A percentile compares a stretch with the other conserved stretches of the same genome.
These are phyloP conservation scores for Suhomyces kilbournensis DNA, from an alignment of 805 yeast genomes.

Conservation along the genomic window DNA sequence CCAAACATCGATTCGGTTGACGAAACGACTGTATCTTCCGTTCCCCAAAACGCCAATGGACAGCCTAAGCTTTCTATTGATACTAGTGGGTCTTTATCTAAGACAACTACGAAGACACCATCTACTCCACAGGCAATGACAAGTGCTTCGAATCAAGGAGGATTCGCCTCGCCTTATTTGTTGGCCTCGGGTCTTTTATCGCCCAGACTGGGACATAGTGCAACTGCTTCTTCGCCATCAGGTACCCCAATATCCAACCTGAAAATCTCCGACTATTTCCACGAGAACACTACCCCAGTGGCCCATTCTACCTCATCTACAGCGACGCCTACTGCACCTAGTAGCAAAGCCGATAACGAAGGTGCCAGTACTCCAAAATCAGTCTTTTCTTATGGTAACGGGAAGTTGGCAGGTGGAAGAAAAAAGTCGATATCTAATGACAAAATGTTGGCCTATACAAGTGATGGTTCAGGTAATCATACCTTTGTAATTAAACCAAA, in stretches of 20 bases:
- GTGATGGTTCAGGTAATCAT: slow-evolving; percentile 38
- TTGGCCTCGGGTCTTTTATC: slow-evolving; percentile 61
- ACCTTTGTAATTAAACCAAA: slow-evolving; percentile 36
- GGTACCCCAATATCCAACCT: slow-evolving; percentile 14
- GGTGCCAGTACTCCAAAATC: slow-evolving; percentile 18
- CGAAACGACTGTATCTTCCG: slow-evolving; percentile 31
- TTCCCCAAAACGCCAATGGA: slow-evolving; percentile 6
- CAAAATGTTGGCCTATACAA: slow-evolving; percentile 40
- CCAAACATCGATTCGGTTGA: slow-evolving; percentile 31
- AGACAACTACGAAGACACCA: slow-evolving; percentile 27
- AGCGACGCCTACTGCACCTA: neutral
- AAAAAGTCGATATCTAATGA: slow-evolving; percentile 19
- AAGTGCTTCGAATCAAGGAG: slow-evolving; percentile 24
- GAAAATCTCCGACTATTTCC: slow-evolving; percentile 15
- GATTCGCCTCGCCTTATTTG: slow-evolving; percentile 67
- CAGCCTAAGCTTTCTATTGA: slow-evolving; percentile 34
- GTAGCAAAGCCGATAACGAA: neutral
- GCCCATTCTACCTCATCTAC: slow-evolving; percentile 1
- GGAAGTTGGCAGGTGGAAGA: slow-evolving; percentile 23
- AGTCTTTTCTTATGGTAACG: slow-evolving; percentile 21
- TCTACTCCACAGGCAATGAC: slow-evolving; percentile 34
- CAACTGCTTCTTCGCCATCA: slow-evolving; percentile 12
- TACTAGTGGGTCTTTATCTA: slow-evolving; percentile 21
- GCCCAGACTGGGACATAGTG: slow-evolving; percentile 38
- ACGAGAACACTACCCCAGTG: slow-evolving; percentile 7